Conservation (phyloP, 208 protist genomes). For the Trypanosoma lewisi region DNA sequence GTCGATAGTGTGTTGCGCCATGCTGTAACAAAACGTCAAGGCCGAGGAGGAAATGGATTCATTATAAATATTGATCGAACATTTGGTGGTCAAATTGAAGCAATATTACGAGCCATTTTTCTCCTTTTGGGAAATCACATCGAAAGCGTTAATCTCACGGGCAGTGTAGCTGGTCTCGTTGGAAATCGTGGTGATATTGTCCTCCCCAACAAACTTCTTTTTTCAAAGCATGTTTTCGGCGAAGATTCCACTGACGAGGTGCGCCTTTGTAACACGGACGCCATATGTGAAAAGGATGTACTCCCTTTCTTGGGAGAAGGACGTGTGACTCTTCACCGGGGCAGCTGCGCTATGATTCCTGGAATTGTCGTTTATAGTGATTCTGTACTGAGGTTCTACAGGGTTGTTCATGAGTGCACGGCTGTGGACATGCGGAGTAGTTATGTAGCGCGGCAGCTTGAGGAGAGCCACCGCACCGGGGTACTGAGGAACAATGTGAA, state of each 20-base stretch:
- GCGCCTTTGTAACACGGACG: slow-evolving; percentile 60
- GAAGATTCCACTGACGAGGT: slow-evolving; percentile 80
- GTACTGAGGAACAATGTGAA: slow-evolving; percentile 43
- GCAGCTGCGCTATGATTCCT: slow-evolving; percentile 69
- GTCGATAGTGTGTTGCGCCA: slow-evolving; percentile 41
- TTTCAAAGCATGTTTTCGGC: slow-evolving; percentile 80
- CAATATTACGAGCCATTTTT: slow-evolving; percentile 56
- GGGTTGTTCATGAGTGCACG: slow-evolving; percentile 69
- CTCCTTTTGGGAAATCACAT: slow-evolving; percentile 76
- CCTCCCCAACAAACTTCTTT: slow-evolving; percentile 70
- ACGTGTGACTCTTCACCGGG: slow-evolving; percentile 34
- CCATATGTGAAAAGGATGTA: slow-evolving; percentile 37
- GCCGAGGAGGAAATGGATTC: slow-evolving; percentile 35
- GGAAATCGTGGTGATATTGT: slow-evolving; percentile 83
- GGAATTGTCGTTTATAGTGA: slow-evolving; percentile 78
- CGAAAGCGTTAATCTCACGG: slow-evolving; percentile 71
- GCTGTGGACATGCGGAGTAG: slow-evolving; percentile 86
- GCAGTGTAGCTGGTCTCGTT: slow-evolving; percentile 59
- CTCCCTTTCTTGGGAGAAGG: slow-evolving; percentile 43
- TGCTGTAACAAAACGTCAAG: slow-evolving; percentile 12
- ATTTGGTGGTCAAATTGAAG: slow-evolving; percentile 81
- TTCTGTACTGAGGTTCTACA: slow-evolving; percentile 74
- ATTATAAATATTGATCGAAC: slow-evolving; percentile 90
- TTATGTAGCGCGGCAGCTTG: slow-evolving; percentile 72
- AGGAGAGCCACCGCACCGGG: slow-evolving; percentile 66